phyloP scores from a whole-genome alignment of 139 green algal species.

The Tetradesmus obliquus region DNA sequence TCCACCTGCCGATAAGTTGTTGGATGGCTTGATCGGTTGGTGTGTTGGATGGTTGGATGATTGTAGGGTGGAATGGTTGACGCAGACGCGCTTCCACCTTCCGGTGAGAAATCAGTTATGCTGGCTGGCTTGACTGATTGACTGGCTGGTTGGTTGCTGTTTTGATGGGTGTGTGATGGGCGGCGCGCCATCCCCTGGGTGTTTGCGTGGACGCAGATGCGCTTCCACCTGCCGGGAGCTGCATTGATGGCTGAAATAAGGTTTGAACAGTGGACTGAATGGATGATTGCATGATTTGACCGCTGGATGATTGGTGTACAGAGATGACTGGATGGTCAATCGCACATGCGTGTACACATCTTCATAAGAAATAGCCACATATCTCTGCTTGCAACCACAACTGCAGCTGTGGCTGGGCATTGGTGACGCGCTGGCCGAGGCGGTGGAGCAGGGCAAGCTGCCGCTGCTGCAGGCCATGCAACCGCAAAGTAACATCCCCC shows the following conservation, averaged over 20 bases:
- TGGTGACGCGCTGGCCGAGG: conserved; percentile 83
- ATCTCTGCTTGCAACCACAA: no score
- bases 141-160: neutral
- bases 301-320: neutral
- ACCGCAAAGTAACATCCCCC: no score
- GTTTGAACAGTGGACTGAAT: no score
- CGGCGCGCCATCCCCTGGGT: conserved; percentile 97
- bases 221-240: conserved; percentile 90
- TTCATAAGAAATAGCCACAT: no score
- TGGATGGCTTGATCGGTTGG: no score
- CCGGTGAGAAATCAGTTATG: conserved; percentile 56
- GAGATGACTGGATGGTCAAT: no score
- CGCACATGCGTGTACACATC: no score
- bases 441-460: conserved; percentile 57
- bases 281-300: no score
- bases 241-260: no score
- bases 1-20: conserved; percentile 83
- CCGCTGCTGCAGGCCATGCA: conserved; percentile 87
- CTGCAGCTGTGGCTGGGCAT: conserved; percentile 92
- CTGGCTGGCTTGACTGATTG: neutral
- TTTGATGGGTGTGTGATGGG: conserved; percentile 49
- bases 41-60: no score
- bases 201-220: conserved; percentile 92
- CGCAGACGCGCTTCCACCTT: conserved; percentile 91
- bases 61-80: no score